phyloP scores from a whole-genome alignment of 768 basidiomycete genomes.

The Tylopilus rubrobrunneus region DNA sequence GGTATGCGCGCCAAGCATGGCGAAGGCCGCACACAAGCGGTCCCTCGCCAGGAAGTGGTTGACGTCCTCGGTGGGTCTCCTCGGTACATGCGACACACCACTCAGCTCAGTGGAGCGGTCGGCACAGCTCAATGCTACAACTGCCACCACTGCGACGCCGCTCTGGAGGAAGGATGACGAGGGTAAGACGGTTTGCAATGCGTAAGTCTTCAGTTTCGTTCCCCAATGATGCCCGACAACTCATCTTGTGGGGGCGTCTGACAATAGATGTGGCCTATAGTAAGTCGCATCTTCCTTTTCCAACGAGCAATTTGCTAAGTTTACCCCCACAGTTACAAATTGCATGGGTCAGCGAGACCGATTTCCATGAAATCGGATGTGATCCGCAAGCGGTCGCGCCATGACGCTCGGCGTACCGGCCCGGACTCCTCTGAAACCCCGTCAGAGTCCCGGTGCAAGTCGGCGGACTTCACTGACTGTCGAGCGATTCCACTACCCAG shows the following conservation, averaged over 20 bases:
- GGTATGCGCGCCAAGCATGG: no score
- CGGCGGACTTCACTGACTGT: slow-evolving; percentile 65
- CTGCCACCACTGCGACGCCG: slow-evolving; percentile 85
- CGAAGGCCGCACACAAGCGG: no score
- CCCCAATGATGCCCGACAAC: slow-evolving; percentile 8
- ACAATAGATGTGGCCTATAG: slow-evolving; percentile 71
- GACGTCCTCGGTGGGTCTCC: no score
- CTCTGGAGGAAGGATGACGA: slow-evolving; percentile 91
- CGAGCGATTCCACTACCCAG: slow-evolving; percentile 64
- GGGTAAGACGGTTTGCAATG: slow-evolving; percentile 88
- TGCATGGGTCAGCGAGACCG: slow-evolving; percentile 81
- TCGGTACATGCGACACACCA: slow-evolving; percentile 27
- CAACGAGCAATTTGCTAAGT: slow-evolving; percentile 6
- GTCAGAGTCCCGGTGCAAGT: slow-evolving; percentile 72
- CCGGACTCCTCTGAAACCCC: slow-evolving; percentile 59
- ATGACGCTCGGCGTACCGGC: slow-evolving; percentile 64
- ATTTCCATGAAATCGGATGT: slow-evolving; percentile 92
- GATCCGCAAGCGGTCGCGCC: slow-evolving; percentile 81
- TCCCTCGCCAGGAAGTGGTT: no score
- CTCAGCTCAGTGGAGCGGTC: slow-evolving; percentile 27
- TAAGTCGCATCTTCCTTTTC: slow-evolving; percentile 31
- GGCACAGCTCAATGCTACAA: slow-evolving; percentile 80
- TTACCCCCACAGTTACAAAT: slow-evolving; percentile 52
- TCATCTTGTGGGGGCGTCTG: slow-evolving; percentile 5
- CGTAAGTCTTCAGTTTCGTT: slow-evolving; percentile 51